Conservation (phyloP, 2,329 filamentous ascomycete species). For the Aureobasidium pullulans region DNA sequence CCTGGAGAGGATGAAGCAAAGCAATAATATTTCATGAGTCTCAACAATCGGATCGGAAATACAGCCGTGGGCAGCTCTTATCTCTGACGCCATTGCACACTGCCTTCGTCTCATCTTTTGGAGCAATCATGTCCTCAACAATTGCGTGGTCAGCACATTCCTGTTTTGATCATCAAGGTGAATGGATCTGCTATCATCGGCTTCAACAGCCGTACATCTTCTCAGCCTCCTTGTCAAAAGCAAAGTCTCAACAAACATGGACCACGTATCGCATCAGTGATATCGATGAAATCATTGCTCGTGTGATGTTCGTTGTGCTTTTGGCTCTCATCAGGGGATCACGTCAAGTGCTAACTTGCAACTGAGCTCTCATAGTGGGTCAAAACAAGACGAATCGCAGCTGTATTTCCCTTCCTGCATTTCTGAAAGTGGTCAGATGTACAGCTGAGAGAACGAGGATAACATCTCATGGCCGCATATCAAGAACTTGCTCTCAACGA, state of each 20-base stretch:
- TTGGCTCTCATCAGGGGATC: too few species aligned
- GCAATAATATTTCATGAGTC: background rate
- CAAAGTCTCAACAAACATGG: background rate
- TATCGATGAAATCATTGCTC: too few species aligned
- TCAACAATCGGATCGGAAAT: slow-evolving; percentile 1
- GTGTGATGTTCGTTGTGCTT: too few species aligned
- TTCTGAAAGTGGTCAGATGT: too few species aligned
- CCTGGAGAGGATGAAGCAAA: background rate
- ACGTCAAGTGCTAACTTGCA: too few species aligned
- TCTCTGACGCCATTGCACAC: slow-evolving; percentile 6
- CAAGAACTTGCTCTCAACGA: too few species aligned
- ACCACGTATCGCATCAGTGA: too few species aligned
- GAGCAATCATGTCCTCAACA: background rate
- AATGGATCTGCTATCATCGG: background rate
- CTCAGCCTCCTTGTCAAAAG: background rate
- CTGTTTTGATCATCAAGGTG: background rate
- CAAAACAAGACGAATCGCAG: too few species aligned
- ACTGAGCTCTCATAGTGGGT: too few species aligned
- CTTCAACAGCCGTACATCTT: background rate
- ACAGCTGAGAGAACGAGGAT: too few species aligned
- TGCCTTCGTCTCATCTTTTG: background rate
- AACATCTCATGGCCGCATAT: too few species aligned
- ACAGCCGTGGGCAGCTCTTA: background rate
- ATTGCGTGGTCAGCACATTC: background rate
- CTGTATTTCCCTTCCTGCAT: too few species aligned